Conservation (phyloP, 1,139 yeast species). For the Spathaspora sp. region DNA sequence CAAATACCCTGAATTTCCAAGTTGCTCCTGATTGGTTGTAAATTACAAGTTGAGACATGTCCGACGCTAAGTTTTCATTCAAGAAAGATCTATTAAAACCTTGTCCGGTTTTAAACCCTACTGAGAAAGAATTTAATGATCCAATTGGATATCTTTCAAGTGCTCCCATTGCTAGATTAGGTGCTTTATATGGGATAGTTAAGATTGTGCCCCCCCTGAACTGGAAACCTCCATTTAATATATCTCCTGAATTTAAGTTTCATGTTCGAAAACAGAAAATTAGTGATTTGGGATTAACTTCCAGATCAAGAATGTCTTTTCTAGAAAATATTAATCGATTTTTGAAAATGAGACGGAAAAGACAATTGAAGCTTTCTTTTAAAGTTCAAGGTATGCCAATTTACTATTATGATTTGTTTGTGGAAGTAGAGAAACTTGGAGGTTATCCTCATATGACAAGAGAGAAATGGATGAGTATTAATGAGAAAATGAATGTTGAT, state of each 20-base stretch:
- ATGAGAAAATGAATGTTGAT: slow-evolving; percentile 24
- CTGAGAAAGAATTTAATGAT: slow-evolving; percentile 52
- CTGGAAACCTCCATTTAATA: slow-evolving; percentile 55
- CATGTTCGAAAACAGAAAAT: slow-evolving; percentile 65
- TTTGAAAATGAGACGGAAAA: slow-evolving; percentile 44
- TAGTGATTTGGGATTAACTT: slow-evolving; percentile 60
- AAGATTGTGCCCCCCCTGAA: slow-evolving; percentile 62
- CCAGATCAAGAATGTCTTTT: slow-evolving; percentile 63
- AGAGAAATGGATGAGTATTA: slow-evolving; percentile 35
- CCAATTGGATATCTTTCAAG: slow-evolving; percentile 64
- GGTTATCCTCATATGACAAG: slow-evolving; percentile 21
- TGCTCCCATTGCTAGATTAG: slow-evolving; percentile 48
- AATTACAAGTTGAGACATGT: background rate
- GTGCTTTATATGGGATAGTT: slow-evolving; percentile 60
- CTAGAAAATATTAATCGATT: slow-evolving; percentile 59
- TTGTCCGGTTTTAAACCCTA: slow-evolving; percentile 61
- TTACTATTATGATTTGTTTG: slow-evolving; percentile 55
- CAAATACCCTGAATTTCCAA: background rate
- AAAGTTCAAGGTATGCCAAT: slow-evolving; percentile 26
- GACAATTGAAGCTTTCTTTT: slow-evolving; percentile 27
- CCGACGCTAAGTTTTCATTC: slow-evolving; percentile 14
- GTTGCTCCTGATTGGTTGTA: background rate
- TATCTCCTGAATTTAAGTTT: slow-evolving; percentile 56
- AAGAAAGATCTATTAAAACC: slow-evolving; percentile 30
- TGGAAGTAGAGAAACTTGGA: slow-evolving; percentile 37